phyloP scores from a whole-genome alignment of 495 filamentous ascomycete species.

The Penicillium taxi region DNA sequence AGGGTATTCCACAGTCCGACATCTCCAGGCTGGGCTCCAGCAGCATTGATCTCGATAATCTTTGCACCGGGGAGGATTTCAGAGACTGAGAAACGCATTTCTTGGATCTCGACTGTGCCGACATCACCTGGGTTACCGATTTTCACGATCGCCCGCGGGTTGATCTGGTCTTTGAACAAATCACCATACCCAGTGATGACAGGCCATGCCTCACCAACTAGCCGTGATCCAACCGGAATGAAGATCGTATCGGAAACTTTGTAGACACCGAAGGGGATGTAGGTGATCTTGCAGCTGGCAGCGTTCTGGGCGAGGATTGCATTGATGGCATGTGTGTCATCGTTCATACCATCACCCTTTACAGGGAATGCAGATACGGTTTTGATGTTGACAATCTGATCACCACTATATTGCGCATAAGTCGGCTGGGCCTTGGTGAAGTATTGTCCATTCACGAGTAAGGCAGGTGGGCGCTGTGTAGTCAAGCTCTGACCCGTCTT shows the following conservation, averaged over 20 bases:
- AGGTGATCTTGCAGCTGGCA: slow-evolving; percentile 44
- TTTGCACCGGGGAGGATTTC: slow-evolving; percentile 45
- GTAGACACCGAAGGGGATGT: slow-evolving; percentile 56
- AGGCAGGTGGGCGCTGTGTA: slow-evolving; percentile 13
- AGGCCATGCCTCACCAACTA: slow-evolving; percentile 49
- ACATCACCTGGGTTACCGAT: slow-evolving; percentile 50
- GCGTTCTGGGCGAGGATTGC: slow-evolving; percentile 41
- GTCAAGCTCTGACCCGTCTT: slow-evolving; percentile 14
- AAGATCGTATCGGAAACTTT: slow-evolving; percentile 49
- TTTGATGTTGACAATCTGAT: slow-evolving; percentile 46
- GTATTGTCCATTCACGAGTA: slow-evolving; percentile 22
- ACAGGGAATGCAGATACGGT: slow-evolving; percentile 26
- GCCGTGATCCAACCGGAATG: slow-evolving; percentile 45
- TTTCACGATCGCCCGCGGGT: slow-evolving; percentile 49
- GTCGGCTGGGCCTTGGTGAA: slow-evolving; percentile 36
- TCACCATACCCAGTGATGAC: slow-evolving; percentile 43
- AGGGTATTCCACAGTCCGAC: slow-evolving; percentile 53
- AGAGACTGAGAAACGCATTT: slow-evolving; percentile 47
- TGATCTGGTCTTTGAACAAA: slow-evolving; percentile 42
- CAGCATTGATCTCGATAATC: slow-evolving; percentile 44
- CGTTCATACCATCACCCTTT: slow-evolving; percentile 35
- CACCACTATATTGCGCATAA: slow-evolving; percentile 39
- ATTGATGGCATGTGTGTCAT: slow-evolving; percentile 45
- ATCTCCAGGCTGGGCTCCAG: slow-evolving; percentile 42
- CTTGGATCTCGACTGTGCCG: slow-evolving; percentile 50